phyloP scores from a whole-genome alignment of 495 filamentous ascomycete species.

The Margaritispora aquatica region DNA sequence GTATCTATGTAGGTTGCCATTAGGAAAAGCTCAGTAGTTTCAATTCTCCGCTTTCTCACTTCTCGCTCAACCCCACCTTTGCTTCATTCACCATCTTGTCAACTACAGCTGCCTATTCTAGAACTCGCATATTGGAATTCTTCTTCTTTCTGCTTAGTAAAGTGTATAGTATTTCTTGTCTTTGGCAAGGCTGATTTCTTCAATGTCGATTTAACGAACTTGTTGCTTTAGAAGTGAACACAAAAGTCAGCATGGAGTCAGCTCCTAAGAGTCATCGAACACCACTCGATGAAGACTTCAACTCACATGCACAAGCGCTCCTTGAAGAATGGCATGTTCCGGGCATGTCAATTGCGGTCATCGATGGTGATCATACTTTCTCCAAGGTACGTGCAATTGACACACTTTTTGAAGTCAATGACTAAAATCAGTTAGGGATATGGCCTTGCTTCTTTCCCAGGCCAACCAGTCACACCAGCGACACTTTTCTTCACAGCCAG shows the following conservation, averaged over 20 bases:
- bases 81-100: too few species aligned
- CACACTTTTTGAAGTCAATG: not conserved
- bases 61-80: too few species aligned
- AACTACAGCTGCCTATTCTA: too few species aligned
- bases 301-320: not conserved
- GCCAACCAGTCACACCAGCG: slow-evolving; percentile 36
- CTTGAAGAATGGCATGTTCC: slow-evolving; percentile 3
- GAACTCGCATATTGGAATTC: too few species aligned
- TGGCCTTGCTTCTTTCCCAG: slow-evolving; percentile 35
- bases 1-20: too few species aligned
- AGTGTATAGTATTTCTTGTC: too few species aligned
- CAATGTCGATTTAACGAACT: too few species aligned
- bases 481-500: slow-evolving; percentile 38
- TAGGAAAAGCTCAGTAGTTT: too few species aligned
- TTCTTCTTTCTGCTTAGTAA: too few species aligned
- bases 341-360: not conserved
- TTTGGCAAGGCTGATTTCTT: too few species aligned
- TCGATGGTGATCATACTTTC: not conserved
- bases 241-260: slow-evolving; percentile 8
- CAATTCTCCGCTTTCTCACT: too few species aligned
- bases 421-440: slow-evolving; percentile 18
- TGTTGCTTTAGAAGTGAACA: too few species aligned
- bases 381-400: not conserved
- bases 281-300: not conserved
- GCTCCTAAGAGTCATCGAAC: not conserved